These are phyloP conservation scores for Thielaviopsis punctulata DNA, from an alignment of 2,329 filamentous ascomycete genomes.

Conservation along the genomic window DNA sequence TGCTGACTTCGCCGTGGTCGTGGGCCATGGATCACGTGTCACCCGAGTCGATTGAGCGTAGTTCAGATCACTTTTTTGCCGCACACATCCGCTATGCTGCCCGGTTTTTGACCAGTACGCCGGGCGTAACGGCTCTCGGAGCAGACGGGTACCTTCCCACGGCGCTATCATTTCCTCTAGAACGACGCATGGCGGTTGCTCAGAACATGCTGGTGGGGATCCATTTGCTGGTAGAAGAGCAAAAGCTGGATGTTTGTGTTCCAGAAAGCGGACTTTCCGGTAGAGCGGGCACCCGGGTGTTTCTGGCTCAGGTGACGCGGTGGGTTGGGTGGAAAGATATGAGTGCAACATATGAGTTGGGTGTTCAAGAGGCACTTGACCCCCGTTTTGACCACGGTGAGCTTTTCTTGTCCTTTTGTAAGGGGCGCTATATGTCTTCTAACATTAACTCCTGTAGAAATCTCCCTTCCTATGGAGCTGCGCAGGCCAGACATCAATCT, in stretches of 20 bases:
- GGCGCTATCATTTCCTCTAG: constrained; percentile 31
- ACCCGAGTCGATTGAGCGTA: constrained; percentile 14
- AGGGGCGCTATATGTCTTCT: not conserved
- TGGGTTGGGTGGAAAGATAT: constrained; percentile 61
- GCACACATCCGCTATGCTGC: constrained; percentile 41
- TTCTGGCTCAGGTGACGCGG: constrained; percentile 62
- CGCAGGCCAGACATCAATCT: constrained; percentile 19
- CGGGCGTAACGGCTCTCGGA: constrained; percentile 38
- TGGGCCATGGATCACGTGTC: constrained; percentile 47
- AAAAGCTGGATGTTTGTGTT: constrained; percentile 54
- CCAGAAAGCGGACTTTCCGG: constrained; percentile 28
- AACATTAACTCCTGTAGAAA: constrained; percentile 15
- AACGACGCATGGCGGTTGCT: constrained; percentile 41
- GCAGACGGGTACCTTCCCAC: constrained; percentile 48
- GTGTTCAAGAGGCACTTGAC: constrained; percentile 32
- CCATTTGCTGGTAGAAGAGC: constrained; percentile 78
- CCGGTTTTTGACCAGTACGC: constrained; percentile 43
- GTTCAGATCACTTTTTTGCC: constrained; percentile 25
- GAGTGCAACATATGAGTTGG: constrained; percentile 31
- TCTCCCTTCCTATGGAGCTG: constrained; percentile 15
- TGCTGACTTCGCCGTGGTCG: constrained; percentile 48
- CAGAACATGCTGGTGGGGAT: constrained; percentile 56
- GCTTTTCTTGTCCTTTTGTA: constrained; percentile 9
- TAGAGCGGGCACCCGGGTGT: constrained; percentile 41
- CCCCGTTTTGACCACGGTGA: constrained; percentile 24